These are phyloP conservation scores for Pyricularia grisea DNA, from an alignment of 2,329 filamentous ascomycete genomes.

Conservation along the genomic window DNA sequence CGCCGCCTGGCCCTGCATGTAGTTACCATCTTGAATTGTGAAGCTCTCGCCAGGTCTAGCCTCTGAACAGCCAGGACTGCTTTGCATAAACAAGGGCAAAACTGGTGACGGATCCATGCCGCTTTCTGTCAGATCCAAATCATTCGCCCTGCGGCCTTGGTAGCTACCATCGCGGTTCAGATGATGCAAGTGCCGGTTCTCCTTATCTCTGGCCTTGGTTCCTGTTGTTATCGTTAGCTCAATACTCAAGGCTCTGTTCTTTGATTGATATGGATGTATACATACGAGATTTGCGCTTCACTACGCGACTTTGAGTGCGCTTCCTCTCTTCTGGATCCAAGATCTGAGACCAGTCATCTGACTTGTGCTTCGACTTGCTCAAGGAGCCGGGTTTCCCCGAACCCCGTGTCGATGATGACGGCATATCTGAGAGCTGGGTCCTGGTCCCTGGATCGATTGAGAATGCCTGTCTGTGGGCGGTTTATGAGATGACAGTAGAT, in stretches of 20 bases:
- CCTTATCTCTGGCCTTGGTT: conserved; percentile 59
- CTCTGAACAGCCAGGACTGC: too few relatives aligned
- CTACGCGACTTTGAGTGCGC: conserved; percentile 67
- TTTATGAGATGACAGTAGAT: background rate
- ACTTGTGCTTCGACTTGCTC: background rate
- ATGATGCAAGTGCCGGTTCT: conserved; percentile 55
- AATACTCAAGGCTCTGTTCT: background rate
- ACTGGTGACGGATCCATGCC: conserved; percentile 36
- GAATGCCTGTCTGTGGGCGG: background rate
- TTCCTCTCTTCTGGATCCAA: conserved; percentile 62
- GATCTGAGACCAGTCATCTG: conserved; percentile 59
- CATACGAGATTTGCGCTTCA: conserved; percentile 68
- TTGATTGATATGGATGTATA: conserved; percentile 8
- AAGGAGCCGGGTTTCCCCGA: background rate
- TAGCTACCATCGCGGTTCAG: conserved; percentile 56
- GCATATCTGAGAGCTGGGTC: background rate
- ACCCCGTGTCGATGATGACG: background rate
- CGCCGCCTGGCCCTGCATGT: too few relatives aligned
- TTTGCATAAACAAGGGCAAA: too few relatives aligned
- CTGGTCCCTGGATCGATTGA: background rate
- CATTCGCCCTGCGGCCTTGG: conserved; percentile 40
- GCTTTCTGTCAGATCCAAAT: conserved; percentile 42
- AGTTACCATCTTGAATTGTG: too few relatives aligned
- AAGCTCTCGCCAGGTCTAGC: too few relatives aligned
- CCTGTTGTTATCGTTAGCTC: conserved; percentile 31